A percentile compares a stretch with the other conserved stretches of the same genome.
Evolutionary conservation across 805 yeast species (phyloP).

Genomic region (Candida silvicultrix): DNA sequence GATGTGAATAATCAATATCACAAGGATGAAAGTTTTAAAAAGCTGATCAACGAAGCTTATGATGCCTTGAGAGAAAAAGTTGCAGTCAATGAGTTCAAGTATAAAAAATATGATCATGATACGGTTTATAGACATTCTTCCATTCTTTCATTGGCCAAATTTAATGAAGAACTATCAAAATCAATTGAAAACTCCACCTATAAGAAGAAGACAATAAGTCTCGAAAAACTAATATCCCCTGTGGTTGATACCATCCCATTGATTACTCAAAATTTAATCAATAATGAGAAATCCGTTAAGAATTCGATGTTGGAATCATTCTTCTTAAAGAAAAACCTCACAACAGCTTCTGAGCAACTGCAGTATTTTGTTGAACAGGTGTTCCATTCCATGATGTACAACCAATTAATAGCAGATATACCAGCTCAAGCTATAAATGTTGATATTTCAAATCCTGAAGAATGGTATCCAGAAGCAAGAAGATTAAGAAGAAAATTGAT

Average conservation of each 20-base stretch:
- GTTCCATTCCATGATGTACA: background rate
- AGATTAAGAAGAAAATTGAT: constrained; percentile 68
- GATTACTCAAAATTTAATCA: too few relatives aligned
- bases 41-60: background rate
- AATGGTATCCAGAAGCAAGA: constrained; percentile 85
- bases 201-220: too few relatives aligned
- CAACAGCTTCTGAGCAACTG: background rate
- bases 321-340: background rate
- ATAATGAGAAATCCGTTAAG: too few relatives aligned
- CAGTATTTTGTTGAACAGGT: background rate
- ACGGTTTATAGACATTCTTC: background rate
- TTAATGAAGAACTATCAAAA: background rate
- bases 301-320: too few relatives aligned
- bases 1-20: background rate
- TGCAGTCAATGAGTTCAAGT: background rate
- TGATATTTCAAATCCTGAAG: constrained; percentile 54
- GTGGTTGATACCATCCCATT: too few relatives aligned
- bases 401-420: background rate
- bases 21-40: background rate
- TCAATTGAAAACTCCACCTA: too few relatives aligned
- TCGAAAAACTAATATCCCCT: too few relatives aligned
- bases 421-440: constrained; percentile 20
- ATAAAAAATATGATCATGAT: background rate
- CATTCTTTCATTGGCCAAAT: background rate
- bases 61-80: background rate